Conservation (phyloP, 2,329 filamentous ascomycete genomes). For the Cladosporium sp. region DNA sequence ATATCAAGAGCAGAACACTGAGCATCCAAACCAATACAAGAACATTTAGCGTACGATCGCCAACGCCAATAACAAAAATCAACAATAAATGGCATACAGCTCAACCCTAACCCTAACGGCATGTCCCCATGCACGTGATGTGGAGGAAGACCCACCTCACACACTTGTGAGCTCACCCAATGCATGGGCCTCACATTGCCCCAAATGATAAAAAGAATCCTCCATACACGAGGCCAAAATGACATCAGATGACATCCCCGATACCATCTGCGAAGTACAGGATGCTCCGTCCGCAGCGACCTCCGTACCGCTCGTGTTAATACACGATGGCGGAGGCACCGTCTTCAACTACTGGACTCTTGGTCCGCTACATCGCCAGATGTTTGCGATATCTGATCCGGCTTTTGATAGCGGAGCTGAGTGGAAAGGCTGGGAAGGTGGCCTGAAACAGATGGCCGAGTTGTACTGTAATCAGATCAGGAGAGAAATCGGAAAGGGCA, state of each 20-base stretch:
- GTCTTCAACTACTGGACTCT: slow-evolving; percentile 6
- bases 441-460: not conserved
- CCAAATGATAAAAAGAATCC: not conserved
- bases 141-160: not conserved
- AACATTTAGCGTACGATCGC: not conserved
- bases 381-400: not conserved
- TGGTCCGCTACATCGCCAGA: not conserved
- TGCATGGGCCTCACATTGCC: not conserved
- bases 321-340: slow-evolving; percentile 1
- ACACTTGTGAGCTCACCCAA: not conserved
- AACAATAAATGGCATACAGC: no score
- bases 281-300: not conserved
- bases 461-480: not conserved
- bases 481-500: not conserved
- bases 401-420: not conserved
- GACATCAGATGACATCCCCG: not conserved
- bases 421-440: not conserved
- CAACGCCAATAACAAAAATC: not conserved
- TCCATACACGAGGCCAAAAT: not conserved
- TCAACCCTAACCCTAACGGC: not conserved
- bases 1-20: not conserved
- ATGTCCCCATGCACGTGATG: not conserved
- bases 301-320: not conserved
- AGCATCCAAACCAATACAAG: not conserved
- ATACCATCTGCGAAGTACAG: not conserved